Conservation (phyloP, 2,329 filamentous ascomycete species). For the Lasiodiplodia theobromae region DNA sequence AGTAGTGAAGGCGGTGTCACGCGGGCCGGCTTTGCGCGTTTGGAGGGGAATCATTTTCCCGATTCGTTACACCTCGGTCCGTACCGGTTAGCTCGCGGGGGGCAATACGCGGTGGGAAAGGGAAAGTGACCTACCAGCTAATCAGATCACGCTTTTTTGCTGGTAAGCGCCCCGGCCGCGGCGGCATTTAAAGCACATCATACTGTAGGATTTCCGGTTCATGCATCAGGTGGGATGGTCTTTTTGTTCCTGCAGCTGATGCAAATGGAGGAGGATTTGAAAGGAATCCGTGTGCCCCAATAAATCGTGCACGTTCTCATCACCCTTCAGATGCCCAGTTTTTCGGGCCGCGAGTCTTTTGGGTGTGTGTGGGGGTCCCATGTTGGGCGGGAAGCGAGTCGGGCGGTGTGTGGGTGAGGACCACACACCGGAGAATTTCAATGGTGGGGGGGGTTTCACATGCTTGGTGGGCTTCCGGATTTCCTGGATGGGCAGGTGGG, state of each 20-base stretch:
- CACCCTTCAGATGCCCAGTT: background rate
- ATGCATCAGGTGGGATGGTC: background rate
- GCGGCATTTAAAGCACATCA: background rate
- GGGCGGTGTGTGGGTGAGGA: background rate
- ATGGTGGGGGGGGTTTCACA: background rate
- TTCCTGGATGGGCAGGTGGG: background rate
- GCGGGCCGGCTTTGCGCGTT: background rate
- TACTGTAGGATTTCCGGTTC: background rate
- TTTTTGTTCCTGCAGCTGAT: background rate
- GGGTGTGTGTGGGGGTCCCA: background rate
- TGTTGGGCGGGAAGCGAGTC: background rate
- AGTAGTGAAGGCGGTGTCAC: background rate
- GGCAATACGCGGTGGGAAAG: background rate
- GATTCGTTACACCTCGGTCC: conserved; percentile 10
- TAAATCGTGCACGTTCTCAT: background rate
- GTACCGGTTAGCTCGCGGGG: background rate
- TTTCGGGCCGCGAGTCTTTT: background rate
- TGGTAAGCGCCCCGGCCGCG: background rate
- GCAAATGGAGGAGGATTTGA: background rate
- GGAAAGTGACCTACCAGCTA: background rate
- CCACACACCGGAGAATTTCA: no score
- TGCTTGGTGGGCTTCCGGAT: background rate
- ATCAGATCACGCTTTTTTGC: background rate
- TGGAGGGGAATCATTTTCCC: background rate
- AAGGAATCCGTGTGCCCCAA: background rate